Percentiles rank a stretch among this genome's conserved stretches.
Evolutionary conservation across 352 stramenopile genomes (phyloP).

Genomic region (Thalassiosira delicatula): DNA sequence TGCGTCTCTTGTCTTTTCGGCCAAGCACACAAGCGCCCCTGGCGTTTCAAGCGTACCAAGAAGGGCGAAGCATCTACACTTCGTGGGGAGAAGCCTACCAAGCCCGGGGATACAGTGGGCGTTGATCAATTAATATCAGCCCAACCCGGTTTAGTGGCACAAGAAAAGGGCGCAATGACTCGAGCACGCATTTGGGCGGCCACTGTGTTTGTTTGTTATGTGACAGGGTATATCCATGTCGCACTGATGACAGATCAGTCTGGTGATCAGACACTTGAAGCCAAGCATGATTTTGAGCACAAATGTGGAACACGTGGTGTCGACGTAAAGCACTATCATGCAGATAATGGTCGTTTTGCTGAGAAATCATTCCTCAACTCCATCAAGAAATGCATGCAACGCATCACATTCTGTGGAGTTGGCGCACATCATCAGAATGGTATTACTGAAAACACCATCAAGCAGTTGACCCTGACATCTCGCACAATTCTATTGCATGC

Average conservation of each 20-base stretch:
- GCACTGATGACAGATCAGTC: conserved; percentile 23
- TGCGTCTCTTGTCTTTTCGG: conserved; percentile 15
- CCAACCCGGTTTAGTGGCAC: conserved; percentile 28
- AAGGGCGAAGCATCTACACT: neutral
- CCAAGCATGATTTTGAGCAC: conserved; percentile 55
- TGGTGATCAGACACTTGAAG: conserved; percentile 38
- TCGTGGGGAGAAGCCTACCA: neutral
- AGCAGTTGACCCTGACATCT: conserved; percentile 32
- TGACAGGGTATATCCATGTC: conserved; percentile 34
- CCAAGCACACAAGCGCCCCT: conserved; percentile 8
- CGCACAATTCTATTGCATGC: conserved; percentile 29
- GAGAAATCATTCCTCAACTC: conserved; percentile 44
- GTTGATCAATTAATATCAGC: conserved; percentile 34
- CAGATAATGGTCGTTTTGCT: conserved; percentile 66
- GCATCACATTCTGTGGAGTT: conserved; percentile 64
- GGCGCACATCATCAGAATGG: conserved; percentile 74
- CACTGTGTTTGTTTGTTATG: conserved; percentile 62
- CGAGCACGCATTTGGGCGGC: conserved; percentile 16
- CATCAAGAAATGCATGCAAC: conserved; percentile 35
- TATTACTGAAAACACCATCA: conserved; percentile 44
- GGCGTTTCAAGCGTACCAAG: neutral
- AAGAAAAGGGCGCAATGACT: neutral
- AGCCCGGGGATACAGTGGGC: neutral
- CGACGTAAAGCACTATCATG: conserved; percentile 51
- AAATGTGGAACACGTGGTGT: conserved; percentile 19